Base-by-base conservation (phyloP, 2,329 filamentous ascomycete species). In the Tetracladium maxilliforme region DNA sequence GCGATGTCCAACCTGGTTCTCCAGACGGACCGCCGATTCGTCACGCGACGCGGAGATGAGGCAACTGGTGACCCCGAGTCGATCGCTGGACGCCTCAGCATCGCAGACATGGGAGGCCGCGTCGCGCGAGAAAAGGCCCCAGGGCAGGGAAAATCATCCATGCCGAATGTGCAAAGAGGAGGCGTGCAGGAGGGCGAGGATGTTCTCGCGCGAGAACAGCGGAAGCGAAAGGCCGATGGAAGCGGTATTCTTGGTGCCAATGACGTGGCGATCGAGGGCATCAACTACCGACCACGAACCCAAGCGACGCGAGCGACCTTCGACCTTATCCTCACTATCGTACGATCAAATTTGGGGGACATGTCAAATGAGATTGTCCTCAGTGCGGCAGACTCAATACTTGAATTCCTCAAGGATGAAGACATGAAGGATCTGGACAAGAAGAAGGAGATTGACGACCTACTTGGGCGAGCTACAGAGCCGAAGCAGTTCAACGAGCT, bases 1-100 rank as follows among this genome's bases (percentile, higher is more conserved):
- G 84, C 82, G 54, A 95, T 98, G 90, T 98, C 90, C 61, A 98
- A 98, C 73, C 78, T 98, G 83, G 90, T 98, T 49, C 82, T 98
- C 71, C 90, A 98, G 80, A 86, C 84, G 61, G 90, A 98, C 63
- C 78, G 86, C 58, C 78, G 90, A 43, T 95, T 98, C 50, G 78
- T 92, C 42, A 83, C 83, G 36, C 75, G 90, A 50, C 75, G 84
- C 43, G 84, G 76, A 41, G 87, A 98, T 55, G 92, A 98, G 59
- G 76, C 83, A 35, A 95, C 87, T 25, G 90, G 90, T 42, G 90
- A 98, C 50, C 92, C 90, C 25, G 90, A 98, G 58, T 98, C 92
- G 30, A 71, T 98, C 30, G 92, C 90, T 29, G 90, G 90, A 27
- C 78, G 86, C 40, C 75, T 98, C 49, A 87, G 80, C 39, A 87